Evolutionary conservation across 208 protist species (phyloP).

Genomic region (Trichomonas vaginalis): DNA sequence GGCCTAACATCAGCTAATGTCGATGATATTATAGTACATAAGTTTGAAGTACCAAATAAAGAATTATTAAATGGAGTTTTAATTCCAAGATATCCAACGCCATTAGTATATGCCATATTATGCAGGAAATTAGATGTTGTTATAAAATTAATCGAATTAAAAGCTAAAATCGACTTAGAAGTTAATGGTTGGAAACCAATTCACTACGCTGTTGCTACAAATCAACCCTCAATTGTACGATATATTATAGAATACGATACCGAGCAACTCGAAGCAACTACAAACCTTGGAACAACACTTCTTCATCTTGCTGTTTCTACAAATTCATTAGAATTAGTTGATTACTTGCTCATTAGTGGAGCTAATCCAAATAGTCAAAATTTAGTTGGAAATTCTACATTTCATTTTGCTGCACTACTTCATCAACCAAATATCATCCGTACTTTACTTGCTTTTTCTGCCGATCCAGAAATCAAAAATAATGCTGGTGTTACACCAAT

Average conservation of each 20-base stretch:
- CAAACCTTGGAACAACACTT: background rate
- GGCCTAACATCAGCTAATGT: background rate
- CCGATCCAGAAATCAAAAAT: background rate
- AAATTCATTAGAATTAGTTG: background rate
- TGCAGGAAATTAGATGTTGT: background rate
- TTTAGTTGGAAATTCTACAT: background rate
- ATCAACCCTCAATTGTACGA: background rate
- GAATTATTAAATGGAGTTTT: background rate
- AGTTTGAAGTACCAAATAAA: background rate
- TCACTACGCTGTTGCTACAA: background rate
- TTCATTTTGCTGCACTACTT: background rate
- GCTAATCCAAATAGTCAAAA: background rate
- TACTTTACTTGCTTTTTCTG: background rate
- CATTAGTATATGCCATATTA: background rate
- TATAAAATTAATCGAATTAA: background rate
- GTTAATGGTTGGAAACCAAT: background rate
- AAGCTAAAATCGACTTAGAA: background rate
- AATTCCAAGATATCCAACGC: background rate
- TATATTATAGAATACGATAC: background rate
- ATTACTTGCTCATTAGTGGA: background rate
- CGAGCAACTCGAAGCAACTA: background rate
- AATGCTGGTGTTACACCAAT: background rate
- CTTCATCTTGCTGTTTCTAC: background rate
- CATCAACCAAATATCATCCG: background rate
- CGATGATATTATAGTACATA: background rate